phyloP scores from a whole-genome alignment of 2,329 filamentous ascomycete species.

The Aplosporella prunicola region DNA sequence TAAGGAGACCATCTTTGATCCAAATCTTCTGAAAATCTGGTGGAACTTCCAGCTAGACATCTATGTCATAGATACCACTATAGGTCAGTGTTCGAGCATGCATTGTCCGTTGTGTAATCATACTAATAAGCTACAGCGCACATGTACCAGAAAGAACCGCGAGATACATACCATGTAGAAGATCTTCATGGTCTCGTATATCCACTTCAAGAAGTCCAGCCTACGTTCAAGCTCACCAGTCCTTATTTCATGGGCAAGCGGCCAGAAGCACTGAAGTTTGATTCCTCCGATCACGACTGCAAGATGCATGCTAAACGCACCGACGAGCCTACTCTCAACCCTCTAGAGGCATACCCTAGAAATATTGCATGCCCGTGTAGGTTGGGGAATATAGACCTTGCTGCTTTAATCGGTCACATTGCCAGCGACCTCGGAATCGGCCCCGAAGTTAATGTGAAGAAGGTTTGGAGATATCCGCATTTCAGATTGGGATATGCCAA shows the following conservation, averaged over 20 bases:
- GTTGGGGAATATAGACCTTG: background rate
- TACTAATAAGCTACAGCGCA: background rate
- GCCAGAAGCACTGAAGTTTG: background rate
- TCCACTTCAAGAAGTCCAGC: no score
- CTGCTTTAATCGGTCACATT: background rate
- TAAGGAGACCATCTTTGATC: background rate
- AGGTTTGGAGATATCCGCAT: background rate
- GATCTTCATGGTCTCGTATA: no score
- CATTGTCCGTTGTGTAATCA: background rate
- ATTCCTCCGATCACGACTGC: background rate
- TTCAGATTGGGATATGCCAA: background rate
- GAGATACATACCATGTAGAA: no score
- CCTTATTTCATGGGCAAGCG: background rate
- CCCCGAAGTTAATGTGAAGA: background rate
- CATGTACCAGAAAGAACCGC: background rate
- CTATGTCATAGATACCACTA: background rate
- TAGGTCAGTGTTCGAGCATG: no score
- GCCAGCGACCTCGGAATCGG: background rate
- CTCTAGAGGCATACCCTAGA: background rate
- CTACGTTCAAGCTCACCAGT: background rate
- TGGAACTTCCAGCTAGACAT: background rate
- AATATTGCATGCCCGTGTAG: background rate
- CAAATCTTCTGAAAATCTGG: background rate
- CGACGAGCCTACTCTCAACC: no score
- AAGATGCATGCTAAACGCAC: no score